A percentile compares a stretch with the other conserved stretches of the same genome.
Evolutionary conservation across 1,284 basidiomycete genomes (phyloP).

Genomic region (Volvariella volvacea): DNA sequence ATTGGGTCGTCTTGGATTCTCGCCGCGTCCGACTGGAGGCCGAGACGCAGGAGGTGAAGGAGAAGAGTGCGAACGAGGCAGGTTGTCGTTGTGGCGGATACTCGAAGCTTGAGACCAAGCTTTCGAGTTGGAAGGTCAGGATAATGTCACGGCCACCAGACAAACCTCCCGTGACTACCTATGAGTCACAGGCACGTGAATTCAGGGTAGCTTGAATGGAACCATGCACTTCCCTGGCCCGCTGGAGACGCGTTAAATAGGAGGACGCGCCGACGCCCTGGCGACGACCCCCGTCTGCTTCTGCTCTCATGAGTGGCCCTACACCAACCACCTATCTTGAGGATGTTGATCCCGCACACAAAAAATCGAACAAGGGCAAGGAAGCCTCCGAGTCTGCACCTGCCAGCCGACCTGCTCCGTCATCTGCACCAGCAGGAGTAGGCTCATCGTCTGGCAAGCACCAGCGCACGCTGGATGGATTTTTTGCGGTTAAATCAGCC

Average conservation of each 20-base stretch:
- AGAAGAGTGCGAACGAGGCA: constrained; percentile 73
- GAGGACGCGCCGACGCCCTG: background rate
- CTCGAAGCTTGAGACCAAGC: background rate
- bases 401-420: constrained; percentile 7
- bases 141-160: background rate
- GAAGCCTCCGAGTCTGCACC: constrained; percentile 1
- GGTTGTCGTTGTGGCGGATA: constrained; percentile 30
- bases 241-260: too few species aligned
- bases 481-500: constrained; percentile 34
- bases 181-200: background rate
- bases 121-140: background rate
- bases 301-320: constrained; percentile 24
- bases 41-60: constrained; percentile 59
- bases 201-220: background rate
- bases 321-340: constrained; percentile 46
- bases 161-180: background rate
- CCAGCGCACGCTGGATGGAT: constrained; percentile 62
- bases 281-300: background rate
- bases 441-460: constrained; percentile 40
- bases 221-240: too few species aligned
- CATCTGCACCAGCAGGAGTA: constrained; percentile 13
- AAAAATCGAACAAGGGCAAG: background rate
- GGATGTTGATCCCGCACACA: constrained; percentile 36
- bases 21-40: constrained; percentile 35
- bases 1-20: constrained; percentile 31